Evolutionary conservation across 1,139 yeast species (phyloP).

Genomic region (Kodamaea plutei): DNA sequence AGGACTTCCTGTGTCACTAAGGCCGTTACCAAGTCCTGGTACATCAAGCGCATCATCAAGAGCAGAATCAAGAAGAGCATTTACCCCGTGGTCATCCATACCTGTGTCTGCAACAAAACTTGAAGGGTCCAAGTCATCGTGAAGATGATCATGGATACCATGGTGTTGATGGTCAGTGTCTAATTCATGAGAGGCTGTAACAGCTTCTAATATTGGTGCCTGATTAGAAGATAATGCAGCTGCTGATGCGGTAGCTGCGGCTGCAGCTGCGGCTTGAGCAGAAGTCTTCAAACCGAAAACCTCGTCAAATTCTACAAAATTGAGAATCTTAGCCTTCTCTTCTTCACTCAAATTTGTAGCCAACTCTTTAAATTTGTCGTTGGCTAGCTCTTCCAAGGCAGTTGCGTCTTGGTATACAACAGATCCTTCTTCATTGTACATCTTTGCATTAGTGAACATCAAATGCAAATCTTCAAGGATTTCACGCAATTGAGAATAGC

Average conservation of each 20-base stretch:
- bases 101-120: conserved; percentile 1
- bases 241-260: conserved; percentile 1
- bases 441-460: conserved; percentile 79
- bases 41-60: conserved; percentile 20
- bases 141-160: not conserved
- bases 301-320: conserved; percentile 50
- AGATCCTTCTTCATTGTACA: conserved; percentile 90
- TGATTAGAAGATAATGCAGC: not conserved
- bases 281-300: conserved; percentile 39
- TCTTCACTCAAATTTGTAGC: conserved; percentile 18
- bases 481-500: conserved; percentile 55
- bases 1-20: conserved; percentile 2
- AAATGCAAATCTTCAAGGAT: conserved; percentile 68
- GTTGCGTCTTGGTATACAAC: conserved; percentile 76
- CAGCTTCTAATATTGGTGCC: not conserved
- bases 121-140: conserved; percentile 1
- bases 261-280: conserved; percentile 20
- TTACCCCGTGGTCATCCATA: conserved; percentile 1
- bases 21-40: conserved; percentile 14
- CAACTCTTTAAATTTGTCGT: conserved; percentile 29
- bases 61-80: conserved; percentile 3
- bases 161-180: not conserved
- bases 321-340: conserved; percentile 31
- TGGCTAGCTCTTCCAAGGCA: conserved; percentile 51
- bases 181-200: not conserved